phyloP scores from a whole-genome alignment of 139 green algal species.

The Coelastrella sp. region DNA sequence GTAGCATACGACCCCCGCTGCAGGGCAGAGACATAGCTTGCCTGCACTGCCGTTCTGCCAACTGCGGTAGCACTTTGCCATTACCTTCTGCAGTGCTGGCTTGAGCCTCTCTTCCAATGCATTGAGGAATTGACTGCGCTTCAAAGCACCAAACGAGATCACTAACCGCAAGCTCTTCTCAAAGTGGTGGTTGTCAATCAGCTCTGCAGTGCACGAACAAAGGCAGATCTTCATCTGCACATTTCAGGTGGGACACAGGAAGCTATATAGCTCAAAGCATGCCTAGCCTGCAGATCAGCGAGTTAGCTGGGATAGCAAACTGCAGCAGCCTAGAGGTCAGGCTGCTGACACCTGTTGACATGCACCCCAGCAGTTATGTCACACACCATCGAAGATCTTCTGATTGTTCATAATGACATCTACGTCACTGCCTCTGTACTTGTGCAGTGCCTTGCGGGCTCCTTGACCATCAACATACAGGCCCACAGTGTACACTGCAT shows the following conservation, averaged over 20 bases:
- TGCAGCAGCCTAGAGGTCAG: not conserved
- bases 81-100: conserved; percentile 59
- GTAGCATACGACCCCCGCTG: no score
- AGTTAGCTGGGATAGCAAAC: not conserved
- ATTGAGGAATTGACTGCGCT: conserved; percentile 68
- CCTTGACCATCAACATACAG: conserved; percentile 75
- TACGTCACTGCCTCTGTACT: conserved; percentile 45
- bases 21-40: no score
- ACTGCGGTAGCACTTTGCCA: not conserved
- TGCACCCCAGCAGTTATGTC: not conserved
- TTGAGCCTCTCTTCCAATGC: conserved; percentile 70
- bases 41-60: no score
- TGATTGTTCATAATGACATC: conserved; percentile 51
- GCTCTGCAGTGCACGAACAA: not conserved
- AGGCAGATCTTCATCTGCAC: no score
- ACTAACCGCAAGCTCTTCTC: conserved; percentile 80
- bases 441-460: conserved; percentile 60
- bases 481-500: conserved; percentile 76
- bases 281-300: not conserved
- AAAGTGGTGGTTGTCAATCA: conserved; percentile 35
- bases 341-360: not conserved
- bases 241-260: no score
- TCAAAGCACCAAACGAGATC: conserved; percentile 70
- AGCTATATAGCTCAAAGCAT: no score
- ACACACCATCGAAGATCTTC: conserved; percentile 58